Percentiles rank a stretch among this genome's conserved stretches.
Evolutionary conservation across 805 yeast genomes (phyloP).

Genomic region (Metschnikowia baotianmanensis): DNA sequence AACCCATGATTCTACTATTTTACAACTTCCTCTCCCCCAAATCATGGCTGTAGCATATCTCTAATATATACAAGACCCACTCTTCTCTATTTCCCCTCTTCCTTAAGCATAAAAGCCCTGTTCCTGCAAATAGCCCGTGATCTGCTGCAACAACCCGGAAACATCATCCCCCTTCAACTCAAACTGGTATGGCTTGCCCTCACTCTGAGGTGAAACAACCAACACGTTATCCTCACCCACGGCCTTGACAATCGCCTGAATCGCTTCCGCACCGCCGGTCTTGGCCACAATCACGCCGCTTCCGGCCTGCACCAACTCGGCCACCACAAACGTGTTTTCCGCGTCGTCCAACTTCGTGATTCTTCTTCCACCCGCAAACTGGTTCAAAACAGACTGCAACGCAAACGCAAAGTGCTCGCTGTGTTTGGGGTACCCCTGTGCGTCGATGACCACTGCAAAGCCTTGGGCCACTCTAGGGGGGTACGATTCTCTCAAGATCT

Average conservation of each 20-base stretch:
- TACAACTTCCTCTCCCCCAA: not conserved
- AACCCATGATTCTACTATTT: not conserved
- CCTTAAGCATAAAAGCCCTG: conserved; percentile 81
- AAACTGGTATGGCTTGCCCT: conserved; percentile 12
- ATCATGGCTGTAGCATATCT: not conserved
- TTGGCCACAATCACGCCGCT: conserved; percentile 73
- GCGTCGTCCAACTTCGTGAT: conserved; percentile 50
- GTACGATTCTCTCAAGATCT: conserved; percentile 83
- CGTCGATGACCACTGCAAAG: conserved; percentile 62
- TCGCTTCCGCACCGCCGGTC: conserved; percentile 25
- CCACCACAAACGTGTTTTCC: conserved; percentile 60
- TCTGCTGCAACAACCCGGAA: conserved; percentile 59
- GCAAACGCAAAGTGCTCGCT: conserved; percentile 66
- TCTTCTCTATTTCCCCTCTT: no score
- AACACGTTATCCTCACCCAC: conserved; percentile 57
- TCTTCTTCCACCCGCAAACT: conserved; percentile 81
- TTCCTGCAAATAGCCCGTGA: conserved; percentile 69
- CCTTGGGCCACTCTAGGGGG: conserved; percentile 93
- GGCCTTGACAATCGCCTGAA: conserved; percentile 40
- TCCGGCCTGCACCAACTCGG: conserved; percentile 84
- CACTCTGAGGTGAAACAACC: conserved; percentile 25
- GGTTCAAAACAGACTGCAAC: conserved; percentile 85
- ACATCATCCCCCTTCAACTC: conserved; percentile 13
- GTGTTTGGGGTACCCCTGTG: conserved; percentile 15
- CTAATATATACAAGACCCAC: no score